Percentiles rank a stretch among this genome's conserved stretches.
These are phyloP conservation scores for Claviceps africana DNA, from an alignment of 2,329 filamentous ascomycete genomes.

Conservation along the genomic window DNA sequence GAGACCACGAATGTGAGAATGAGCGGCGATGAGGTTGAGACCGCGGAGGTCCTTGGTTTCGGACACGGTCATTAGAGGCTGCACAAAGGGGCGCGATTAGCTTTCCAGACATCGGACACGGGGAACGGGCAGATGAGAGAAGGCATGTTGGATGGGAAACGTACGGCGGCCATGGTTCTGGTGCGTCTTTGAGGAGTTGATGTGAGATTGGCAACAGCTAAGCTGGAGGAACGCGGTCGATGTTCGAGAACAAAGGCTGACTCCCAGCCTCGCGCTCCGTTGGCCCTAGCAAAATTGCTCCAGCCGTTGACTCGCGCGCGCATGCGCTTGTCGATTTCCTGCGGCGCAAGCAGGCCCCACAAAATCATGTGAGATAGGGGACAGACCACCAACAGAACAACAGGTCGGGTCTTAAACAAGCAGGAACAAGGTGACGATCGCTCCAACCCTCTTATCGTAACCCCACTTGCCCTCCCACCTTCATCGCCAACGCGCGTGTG, in stretches of 20 bases:
- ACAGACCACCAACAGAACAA: not conserved
- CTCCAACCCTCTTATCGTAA: not conserved
- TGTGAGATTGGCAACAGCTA: not conserved
- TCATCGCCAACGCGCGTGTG: no score
- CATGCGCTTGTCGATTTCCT: not conserved
- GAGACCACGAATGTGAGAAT: conserved; percentile 93
- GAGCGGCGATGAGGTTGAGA: conserved; percentile 92
- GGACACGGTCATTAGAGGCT: conserved; percentile 64
- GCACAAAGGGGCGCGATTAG: conserved; percentile 6
- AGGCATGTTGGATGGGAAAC: conserved; percentile 9
- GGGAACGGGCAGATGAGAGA: not conserved
- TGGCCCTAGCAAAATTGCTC: conserved; percentile 4
- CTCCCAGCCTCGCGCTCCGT: not conserved
- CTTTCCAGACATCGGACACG: not conserved
- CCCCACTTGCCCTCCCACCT: not conserved
- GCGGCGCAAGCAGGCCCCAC: not conserved
- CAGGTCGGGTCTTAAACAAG: not conserved
- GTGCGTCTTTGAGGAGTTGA: conserved; percentile 3
- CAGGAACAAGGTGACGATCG: not conserved
- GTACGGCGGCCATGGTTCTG: conserved; percentile 38
- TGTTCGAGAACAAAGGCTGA: not conserved
- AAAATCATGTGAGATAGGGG: not conserved
- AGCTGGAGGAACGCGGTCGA: not conserved
- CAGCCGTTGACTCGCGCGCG: not conserved
- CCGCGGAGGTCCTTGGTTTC: conserved; percentile 93